phyloP scores from a whole-genome alignment of 164 flowering plant genomes.

The Kingdonia uniflora region DNA sequence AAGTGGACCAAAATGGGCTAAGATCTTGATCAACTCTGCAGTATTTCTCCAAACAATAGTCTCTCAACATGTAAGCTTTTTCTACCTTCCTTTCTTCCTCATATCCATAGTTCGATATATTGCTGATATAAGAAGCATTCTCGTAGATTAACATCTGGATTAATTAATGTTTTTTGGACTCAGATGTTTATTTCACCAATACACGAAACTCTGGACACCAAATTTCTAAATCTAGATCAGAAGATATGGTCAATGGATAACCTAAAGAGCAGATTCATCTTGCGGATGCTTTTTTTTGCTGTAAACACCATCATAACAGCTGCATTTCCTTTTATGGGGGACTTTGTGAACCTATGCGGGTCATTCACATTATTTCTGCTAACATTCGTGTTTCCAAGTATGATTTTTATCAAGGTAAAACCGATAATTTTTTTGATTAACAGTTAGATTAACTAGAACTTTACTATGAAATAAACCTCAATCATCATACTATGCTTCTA shows the following conservation, averaged over 20 bases:
- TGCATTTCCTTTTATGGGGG: slow-evolving; percentile 51
- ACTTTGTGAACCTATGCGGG: slow-evolving; percentile 41
- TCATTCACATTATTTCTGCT: slow-evolving; percentile 37
- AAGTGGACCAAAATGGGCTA: slow-evolving; percentile 45
- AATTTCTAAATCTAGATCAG: slow-evolving; percentile 26
- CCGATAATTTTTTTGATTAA: too few relatives aligned
- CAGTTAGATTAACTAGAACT: not conserved
- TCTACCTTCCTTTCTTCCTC: too few relatives aligned
- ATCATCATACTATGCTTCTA: not conserved
- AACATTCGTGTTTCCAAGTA: slow-evolving; percentile 49
- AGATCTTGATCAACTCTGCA: slow-evolving; percentile 27
- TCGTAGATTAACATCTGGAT: too few relatives aligned
- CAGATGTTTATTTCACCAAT: slow-evolving; percentile 43
- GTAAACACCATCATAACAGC: slow-evolving; percentile 35
- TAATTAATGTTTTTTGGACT: not conserved
- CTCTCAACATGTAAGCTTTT: slow-evolving; percentile 39
- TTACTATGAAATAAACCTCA: not conserved
- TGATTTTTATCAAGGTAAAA: slow-evolving; percentile 37
- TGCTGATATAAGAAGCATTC: too few relatives aligned
- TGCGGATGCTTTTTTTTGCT: slow-evolving; percentile 26
- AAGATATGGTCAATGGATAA: slow-evolving; percentile 23
- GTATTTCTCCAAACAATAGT: slow-evolving; percentile 37
- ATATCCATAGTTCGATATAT: too few relatives aligned
- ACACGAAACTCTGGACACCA: slow-evolving; percentile 50
- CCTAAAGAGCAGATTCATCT: slow-evolving; percentile 17